phyloP scores from a whole-genome alignment of 139 green algal genomes.

The Pseudopediastrum boryanum region DNA sequence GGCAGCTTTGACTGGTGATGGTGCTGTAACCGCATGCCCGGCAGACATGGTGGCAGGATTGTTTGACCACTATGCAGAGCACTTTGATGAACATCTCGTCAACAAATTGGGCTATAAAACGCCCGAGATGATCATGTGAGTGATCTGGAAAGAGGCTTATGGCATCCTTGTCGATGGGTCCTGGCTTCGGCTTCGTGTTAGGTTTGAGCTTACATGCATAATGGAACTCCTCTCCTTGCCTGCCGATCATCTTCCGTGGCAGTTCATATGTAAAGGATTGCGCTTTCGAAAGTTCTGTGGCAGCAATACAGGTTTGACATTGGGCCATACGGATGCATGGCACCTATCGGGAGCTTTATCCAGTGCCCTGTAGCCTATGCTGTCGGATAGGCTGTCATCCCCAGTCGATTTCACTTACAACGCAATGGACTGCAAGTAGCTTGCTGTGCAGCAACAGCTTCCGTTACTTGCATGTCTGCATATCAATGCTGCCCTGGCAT shows the following conservation, averaged over 20 bases:
- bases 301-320: not conserved
- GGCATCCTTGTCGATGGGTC: not conserved
- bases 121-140: constrained; percentile 46
- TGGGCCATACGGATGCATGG: no score
- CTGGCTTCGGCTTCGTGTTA: no score
- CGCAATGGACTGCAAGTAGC: no score
- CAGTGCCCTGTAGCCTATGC: no score
- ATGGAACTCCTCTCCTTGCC: not conserved
- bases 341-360: no score
- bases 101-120: constrained; percentile 47
- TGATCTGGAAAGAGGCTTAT: not conserved
- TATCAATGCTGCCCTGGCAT: no score
- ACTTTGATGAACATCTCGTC: constrained; percentile 65
- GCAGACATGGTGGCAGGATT: constrained; percentile 46
- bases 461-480: no score
- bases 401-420: no score
- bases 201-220: not conserved
- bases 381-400: no score
- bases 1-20: constrained; percentile 43
- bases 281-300: not conserved
- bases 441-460: no score
- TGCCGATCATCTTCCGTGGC: not conserved
- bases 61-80: constrained; percentile 61
- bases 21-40: constrained; percentile 11
- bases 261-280: not conserved